Percentiles rank a stretch among this genome's conserved stretches.
Conservation (phyloP, 768 basidiomycete species). For the Leccinum ochraceum region DNA sequence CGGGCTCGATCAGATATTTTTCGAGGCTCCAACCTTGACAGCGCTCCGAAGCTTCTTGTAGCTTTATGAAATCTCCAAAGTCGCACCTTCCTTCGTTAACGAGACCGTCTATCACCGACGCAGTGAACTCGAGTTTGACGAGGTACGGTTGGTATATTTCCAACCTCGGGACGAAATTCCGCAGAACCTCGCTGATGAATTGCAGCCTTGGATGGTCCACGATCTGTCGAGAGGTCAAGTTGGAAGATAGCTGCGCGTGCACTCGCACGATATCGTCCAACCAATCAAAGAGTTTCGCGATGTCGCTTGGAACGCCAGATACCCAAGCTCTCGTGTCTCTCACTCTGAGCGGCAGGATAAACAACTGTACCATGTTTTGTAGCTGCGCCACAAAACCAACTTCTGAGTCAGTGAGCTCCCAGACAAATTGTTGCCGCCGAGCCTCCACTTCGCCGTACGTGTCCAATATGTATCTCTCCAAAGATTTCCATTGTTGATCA, state of each 20-base stretch:
- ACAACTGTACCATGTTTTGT: constrained; percentile 64
- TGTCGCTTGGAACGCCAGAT: constrained; percentile 68
- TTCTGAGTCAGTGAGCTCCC: constrained; percentile 71
- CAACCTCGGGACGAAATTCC: constrained; percentile 60
- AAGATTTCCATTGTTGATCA: constrained; percentile 25
- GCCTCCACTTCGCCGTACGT: constrained; percentile 52
- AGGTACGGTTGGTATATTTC: constrained; percentile 90
- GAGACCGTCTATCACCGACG: constrained; percentile 51
- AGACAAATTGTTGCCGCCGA: constrained; percentile 64
- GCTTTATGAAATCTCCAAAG: constrained; percentile 81
- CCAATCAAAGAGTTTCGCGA: constrained; percentile 82
- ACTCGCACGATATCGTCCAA: constrained; percentile 83
- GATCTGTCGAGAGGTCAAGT: constrained; percentile 44
- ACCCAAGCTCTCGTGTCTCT: constrained; percentile 77
- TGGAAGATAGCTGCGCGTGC: constrained; percentile 61
- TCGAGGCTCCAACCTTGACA: constrained; percentile 67
- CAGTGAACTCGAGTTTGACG: constrained; percentile 64
- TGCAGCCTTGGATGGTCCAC: constrained; percentile 46
- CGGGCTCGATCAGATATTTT: constrained; percentile 72
- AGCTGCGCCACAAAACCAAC: constrained; percentile 65
- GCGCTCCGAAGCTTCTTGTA: constrained; percentile 58
- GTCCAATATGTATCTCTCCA: constrained; percentile 22
- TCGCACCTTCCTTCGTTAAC: constrained; percentile 55
- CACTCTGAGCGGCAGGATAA: constrained; percentile 75
- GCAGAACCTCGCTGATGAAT: constrained; percentile 58